Percentiles rank a stretch among this genome's conserved stretches.
Conservation (phyloP, 768 basidiomycete genomes). For the Pleurotus giganteus region DNA sequence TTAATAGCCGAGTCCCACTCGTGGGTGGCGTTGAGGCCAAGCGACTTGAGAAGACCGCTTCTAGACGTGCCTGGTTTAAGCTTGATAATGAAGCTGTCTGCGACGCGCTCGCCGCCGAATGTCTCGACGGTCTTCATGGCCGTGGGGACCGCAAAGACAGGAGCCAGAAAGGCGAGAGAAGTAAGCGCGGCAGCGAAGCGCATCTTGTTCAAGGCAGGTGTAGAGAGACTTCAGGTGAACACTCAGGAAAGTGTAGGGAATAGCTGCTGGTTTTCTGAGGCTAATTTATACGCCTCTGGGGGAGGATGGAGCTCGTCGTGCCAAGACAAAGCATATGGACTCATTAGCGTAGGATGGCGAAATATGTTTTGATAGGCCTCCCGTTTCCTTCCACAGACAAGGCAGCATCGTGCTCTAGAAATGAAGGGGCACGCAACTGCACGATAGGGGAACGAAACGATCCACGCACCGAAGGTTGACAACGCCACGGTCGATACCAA, state of each 20-base stretch:
- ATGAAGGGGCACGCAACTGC: not conserved
- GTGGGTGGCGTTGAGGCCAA: conserved; percentile 9
- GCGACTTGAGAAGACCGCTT: conserved; percentile 7
- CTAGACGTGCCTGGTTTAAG: conserved; percentile 19
- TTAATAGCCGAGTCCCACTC: conserved; percentile 18
- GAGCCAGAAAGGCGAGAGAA: conserved; percentile 3
- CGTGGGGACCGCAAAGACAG: conserved; percentile 1
- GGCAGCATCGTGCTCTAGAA: not conserved
- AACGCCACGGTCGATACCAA: not conserved
- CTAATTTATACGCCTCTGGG: not conserved
- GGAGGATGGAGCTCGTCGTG: not conserved
- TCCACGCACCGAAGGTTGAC: not conserved
- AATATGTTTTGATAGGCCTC: not conserved
- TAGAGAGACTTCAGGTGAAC: conserved; percentile 1
- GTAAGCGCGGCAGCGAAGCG: conserved; percentile 5
- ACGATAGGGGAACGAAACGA: not conserved
- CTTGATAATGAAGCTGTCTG: conserved; percentile 19
- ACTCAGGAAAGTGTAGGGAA: conserved; percentile 4
- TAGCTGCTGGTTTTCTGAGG: not conserved
- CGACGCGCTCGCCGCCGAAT: conserved; percentile 8
- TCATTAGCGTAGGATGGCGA: not conserved
- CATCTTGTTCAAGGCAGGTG: conserved; percentile 1
- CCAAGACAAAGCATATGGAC: conserved; percentile 7
- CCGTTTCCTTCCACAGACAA: not conserved
- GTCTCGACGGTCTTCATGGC: conserved; percentile 11